Conservation (phyloP, 371 early-diverging fungal genomes). For the Gilbertella persicaria region DNA sequence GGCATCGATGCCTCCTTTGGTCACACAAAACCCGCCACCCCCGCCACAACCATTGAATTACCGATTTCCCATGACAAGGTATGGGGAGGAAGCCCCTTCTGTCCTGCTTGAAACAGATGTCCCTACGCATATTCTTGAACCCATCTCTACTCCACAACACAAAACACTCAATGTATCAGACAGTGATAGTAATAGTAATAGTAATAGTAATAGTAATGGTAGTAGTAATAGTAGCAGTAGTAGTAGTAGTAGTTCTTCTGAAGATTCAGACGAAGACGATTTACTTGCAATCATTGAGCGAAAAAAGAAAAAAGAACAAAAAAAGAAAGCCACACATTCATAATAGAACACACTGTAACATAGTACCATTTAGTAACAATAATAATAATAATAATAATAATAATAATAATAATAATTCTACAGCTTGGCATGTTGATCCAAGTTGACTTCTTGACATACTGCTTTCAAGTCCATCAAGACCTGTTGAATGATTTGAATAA, state of each 20-base stretch:
- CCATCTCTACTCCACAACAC: neutral
- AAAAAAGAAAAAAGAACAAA: slow-evolving; percentile 20
- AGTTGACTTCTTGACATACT: slow-evolving; percentile 42
- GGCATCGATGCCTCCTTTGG: neutral
- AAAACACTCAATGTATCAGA: too few species aligned
- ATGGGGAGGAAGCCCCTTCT: slow-evolving; percentile 1
- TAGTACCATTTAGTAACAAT: neutral
- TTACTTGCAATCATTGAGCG: slow-evolving; percentile 18
- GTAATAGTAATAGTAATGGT: neutral
- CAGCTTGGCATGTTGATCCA: slow-evolving; percentile 5
- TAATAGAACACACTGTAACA: neutral
- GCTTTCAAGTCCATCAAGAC: slow-evolving; percentile 57
- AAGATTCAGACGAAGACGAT: slow-evolving; percentile 26
- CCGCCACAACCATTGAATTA: neutral
- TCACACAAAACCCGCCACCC: slow-evolving; percentile 1
- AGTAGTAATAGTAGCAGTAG: neutral
- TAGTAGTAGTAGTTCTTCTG: slow-evolving; percentile 9
- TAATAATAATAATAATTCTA: slow-evolving; percentile 3
- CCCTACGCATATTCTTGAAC: slow-evolving; percentile 26
- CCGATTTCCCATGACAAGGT: neutral
- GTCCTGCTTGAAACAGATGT: slow-evolving; percentile 9
- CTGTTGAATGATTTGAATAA: slow-evolving; percentile 48
- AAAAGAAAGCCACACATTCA: neutral
- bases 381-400: slow-evolving; percentile 1
- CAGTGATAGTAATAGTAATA: too few species aligned